Conservation (phyloP, 768 basidiomycete species). For the Pisolithus microcarpus region DNA sequence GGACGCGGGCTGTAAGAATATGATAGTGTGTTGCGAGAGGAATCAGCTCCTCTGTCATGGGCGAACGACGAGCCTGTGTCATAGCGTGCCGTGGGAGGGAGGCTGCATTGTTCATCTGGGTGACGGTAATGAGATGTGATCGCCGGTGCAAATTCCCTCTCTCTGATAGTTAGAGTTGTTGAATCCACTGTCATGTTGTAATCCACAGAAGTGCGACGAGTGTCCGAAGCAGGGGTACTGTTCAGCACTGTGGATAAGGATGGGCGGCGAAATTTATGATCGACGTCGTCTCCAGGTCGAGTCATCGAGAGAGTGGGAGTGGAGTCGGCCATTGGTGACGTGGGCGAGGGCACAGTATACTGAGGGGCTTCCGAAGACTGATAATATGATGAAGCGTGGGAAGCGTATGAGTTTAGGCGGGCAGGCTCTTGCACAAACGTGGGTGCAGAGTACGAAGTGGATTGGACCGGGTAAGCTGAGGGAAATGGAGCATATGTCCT, state of each 20-base stretch:
- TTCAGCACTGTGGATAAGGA: slow-evolving; percentile 17
- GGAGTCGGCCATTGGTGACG: slow-evolving; percentile 15
- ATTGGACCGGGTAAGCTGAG: slow-evolving; percentile 21
- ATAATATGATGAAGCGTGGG: slow-evolving; percentile 16
- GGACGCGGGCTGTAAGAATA: slow-evolving; percentile 11
- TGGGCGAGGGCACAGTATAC: slow-evolving; percentile 21
- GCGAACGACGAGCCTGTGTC: background rate
- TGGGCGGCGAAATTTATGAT: slow-evolving; percentile 27
- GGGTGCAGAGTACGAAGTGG: slow-evolving; percentile 18
- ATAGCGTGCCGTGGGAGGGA: background rate
- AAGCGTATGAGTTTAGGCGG: slow-evolving; percentile 15
- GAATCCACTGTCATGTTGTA: background rate
- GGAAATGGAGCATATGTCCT: slow-evolving; percentile 26
- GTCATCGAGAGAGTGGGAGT: slow-evolving; percentile 23
- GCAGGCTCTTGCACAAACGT: slow-evolving; percentile 19
- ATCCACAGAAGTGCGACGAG: slow-evolving; percentile 8
- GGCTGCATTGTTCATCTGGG: slow-evolving; percentile 1
- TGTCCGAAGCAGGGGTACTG: slow-evolving; percentile 3
- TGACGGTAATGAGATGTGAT: slow-evolving; percentile 8
- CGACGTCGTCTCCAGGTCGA: slow-evolving; percentile 18
- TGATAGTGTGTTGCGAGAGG: slow-evolving; percentile 9
- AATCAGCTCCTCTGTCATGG: slow-evolving; percentile 8
- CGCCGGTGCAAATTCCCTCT: slow-evolving; percentile 3
- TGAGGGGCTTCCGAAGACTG: slow-evolving; percentile 20
- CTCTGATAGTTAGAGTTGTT: slow-evolving; percentile 1